A percentile compares a stretch with the other conserved stretches of the same genome.
Conservation (phyloP, 2,329 filamentous ascomycete genomes). For the Dothistroma pini region DNA sequence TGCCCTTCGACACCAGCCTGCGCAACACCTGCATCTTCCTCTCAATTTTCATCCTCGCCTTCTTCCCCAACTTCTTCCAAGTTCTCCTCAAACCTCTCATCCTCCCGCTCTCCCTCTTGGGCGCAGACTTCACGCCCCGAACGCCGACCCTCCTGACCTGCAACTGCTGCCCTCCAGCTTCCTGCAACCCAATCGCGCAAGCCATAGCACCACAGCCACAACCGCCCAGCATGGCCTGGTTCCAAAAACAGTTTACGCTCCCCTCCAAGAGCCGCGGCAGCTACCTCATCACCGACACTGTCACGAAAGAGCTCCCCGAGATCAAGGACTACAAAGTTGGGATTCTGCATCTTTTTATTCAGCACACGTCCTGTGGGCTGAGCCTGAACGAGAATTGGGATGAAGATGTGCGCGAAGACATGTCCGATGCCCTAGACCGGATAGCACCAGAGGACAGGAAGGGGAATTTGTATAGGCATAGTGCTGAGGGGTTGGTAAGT, state of each 20-base stretch:
- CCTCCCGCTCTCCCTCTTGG: slow-evolving; percentile 29
- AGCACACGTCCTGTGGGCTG: slow-evolving; percentile 90
- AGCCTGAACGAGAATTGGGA: slow-evolving; percentile 92
- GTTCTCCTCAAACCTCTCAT: slow-evolving; percentile 36
- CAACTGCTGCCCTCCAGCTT: slow-evolving; percentile 33
- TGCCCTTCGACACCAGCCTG: slow-evolving; percentile 29
- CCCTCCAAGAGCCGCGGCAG: slow-evolving; percentile 73
- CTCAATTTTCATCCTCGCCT: slow-evolving; percentile 47
- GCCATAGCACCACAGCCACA: slow-evolving; percentile 17
- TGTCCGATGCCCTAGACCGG: slow-evolving; percentile 85
- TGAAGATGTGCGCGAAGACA: slow-evolving; percentile 76
- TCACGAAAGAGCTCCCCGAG: slow-evolving; percentile 71
- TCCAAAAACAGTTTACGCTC: slow-evolving; percentile 79
- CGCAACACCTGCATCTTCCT: slow-evolving; percentile 46
- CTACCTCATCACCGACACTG: slow-evolving; percentile 81
- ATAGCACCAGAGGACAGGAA: slow-evolving; percentile 75
- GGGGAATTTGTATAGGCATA: slow-evolving; percentile 72
- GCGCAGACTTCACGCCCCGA: slow-evolving; percentile 33
- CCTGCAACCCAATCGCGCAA: slow-evolving; percentile 25
- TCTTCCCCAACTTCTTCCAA: slow-evolving; percentile 49
- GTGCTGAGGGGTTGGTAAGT: slow-evolving; percentile 63
- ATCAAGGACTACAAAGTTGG: slow-evolving; percentile 79
- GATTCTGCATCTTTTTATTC: slow-evolving; percentile 83
- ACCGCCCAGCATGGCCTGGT: slow-evolving; percentile 57
- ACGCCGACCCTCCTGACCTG: slow-evolving; percentile 29